These are phyloP conservation scores for Ceriops decandra DNA, from an alignment of 345 rosid genomes.

Conservation along the genomic window DNA sequence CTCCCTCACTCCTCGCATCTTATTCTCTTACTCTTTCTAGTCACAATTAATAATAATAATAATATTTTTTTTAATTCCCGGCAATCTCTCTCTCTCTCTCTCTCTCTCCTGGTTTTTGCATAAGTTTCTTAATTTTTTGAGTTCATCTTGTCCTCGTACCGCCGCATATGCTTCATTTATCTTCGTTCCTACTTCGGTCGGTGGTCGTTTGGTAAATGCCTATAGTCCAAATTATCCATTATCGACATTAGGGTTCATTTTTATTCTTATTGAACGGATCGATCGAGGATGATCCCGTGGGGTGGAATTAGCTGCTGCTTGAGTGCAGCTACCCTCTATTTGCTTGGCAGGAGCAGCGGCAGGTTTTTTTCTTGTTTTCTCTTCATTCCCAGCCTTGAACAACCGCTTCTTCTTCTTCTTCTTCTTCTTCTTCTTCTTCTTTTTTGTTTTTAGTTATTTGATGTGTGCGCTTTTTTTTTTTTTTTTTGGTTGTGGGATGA, in stretches of 20 bases:
- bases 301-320: constrained; percentile 86
- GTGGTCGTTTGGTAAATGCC: too few relatives aligned
- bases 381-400: background rate
- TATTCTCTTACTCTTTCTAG: constrained; percentile 18
- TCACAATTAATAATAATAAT: background rate
- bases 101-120: too few relatives aligned
- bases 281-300: constrained; percentile 66
- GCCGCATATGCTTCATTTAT: background rate
- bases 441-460: background rate
- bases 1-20: constrained; percentile 28
- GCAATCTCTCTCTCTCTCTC: too few relatives aligned
- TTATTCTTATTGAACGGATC: background rate
- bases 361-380: constrained; percentile 34
- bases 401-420: too few relatives aligned
- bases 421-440: too few relatives aligned
- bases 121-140: background rate
- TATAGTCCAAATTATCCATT: background rate
- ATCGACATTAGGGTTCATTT: background rate
- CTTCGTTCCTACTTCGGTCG: too few relatives aligned
- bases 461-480: background rate
- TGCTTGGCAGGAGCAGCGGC: constrained; percentile 92
- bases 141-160: background rate
- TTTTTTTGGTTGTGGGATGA: background rate
- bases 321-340: constrained; percentile 80
- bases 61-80: too few relatives aligned